Evolutionary conservation across 805 yeast genomes (phyloP).

Genomic region (Pichia pseudocactophila): DNA sequence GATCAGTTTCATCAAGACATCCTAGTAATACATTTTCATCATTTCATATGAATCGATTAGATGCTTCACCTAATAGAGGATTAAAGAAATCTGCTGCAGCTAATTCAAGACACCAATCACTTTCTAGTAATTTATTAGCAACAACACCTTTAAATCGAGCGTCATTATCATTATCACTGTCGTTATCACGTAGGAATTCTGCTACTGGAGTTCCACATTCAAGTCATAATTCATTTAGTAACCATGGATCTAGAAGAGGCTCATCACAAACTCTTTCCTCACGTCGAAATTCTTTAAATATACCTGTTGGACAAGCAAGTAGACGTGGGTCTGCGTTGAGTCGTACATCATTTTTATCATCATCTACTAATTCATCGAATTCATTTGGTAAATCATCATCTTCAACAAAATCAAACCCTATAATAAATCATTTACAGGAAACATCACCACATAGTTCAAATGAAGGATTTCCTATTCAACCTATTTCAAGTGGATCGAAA

Average conservation of each 20-base stretch:
- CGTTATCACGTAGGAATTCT: constrained; percentile 17
- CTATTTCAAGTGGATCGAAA: not conserved
- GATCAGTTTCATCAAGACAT: not conserved
- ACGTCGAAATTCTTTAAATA: constrained; percentile 14
- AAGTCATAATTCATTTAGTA: constrained; percentile 1
- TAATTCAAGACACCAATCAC: constrained; percentile 15
- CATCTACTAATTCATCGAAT: not conserved
- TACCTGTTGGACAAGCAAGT: constrained; percentile 6
- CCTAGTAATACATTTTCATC: not conserved
- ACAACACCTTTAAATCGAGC: constrained; percentile 8
- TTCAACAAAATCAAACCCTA: not conserved
- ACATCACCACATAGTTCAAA: not conserved
- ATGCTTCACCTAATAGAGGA: not conserved
- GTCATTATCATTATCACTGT: constrained; percentile 9
- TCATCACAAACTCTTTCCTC: constrained; percentile 10
- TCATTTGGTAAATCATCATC: not conserved
- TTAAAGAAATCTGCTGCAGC: constrained; percentile 14
- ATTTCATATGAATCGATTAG: not conserved
- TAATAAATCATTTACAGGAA: not conserved
- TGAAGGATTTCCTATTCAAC: not conserved
- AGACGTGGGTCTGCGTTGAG: constrained; percentile 17
- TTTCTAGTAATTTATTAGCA: constrained; percentile 1
- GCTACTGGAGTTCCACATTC: not conserved
- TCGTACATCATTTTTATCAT: constrained; percentile 6
- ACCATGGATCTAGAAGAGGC: constrained; percentile 11